phyloP scores from a whole-genome alignment of 805 yeast species.

The Candida taoyuanica region DNA sequence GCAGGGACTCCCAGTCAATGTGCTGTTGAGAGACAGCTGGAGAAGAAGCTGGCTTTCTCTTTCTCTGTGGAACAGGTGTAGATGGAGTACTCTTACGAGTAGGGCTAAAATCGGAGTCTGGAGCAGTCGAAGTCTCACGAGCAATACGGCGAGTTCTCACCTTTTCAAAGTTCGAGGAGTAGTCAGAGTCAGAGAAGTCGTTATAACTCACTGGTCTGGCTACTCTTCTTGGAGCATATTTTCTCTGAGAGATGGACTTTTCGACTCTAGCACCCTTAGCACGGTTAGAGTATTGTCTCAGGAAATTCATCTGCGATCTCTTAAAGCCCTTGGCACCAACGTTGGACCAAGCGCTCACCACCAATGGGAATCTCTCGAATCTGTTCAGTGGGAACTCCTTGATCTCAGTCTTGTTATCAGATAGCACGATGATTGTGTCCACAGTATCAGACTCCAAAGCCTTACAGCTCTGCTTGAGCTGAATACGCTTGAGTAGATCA shows the following conservation, averaged over 20 bases:
- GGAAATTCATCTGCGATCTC: slow-evolving; percentile 44
- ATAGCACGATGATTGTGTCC: slow-evolving; percentile 17
- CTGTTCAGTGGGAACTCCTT: slow-evolving; percentile 45
- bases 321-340: slow-evolving; percentile 41
- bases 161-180: slow-evolving; percentile 36
- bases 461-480: slow-evolving; percentile 17
- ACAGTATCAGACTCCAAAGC: slow-evolving; percentile 3
- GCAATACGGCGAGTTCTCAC: slow-evolving; percentile 58
- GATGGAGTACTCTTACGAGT: slow-evolving; percentile 23
- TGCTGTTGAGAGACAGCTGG: slow-evolving; percentile 43
- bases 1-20: slow-evolving; percentile 62
- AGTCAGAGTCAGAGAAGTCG: slow-evolving; percentile 29
- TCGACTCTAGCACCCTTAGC: slow-evolving; percentile 22
- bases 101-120: slow-evolving; percentile 28
- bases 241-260: slow-evolving; percentile 15
- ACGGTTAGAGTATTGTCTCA: slow-evolving; percentile 41
- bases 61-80: slow-evolving; percentile 31
- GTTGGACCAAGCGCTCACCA: slow-evolving; percentile 48
- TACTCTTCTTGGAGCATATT: slow-evolving; percentile 24
- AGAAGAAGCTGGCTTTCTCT: slow-evolving; percentile 37
- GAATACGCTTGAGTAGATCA: slow-evolving; percentile 20
- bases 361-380: slow-evolving; percentile 41
- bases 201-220: slow-evolving; percentile 12
- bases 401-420: slow-evolving; percentile 13
- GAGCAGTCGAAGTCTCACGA: slow-evolving; percentile 30